A percentile compares a stretch with the other conserved stretches of the same genome.
phyloP scores from a whole-genome alignment of 2,329 filamentous ascomycete genomes.

The Cercospora sp. region DNA sequence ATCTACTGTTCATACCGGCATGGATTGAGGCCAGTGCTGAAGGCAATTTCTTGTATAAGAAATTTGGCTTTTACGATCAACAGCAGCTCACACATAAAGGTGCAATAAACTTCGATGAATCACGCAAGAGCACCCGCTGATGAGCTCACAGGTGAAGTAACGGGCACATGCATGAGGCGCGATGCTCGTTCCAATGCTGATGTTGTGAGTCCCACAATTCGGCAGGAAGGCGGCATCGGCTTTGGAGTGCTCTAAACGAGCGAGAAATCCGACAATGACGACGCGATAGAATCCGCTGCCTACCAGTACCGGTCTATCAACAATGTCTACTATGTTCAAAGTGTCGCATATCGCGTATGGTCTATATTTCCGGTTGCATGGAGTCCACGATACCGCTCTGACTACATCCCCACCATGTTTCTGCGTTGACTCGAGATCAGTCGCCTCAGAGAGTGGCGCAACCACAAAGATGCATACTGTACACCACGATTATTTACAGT shows the following conservation, averaged over 20 bases:
- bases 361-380: neutral
- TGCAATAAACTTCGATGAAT: neutral
- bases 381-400: neutral
- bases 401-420: neutral
- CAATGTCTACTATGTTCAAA: neutral
- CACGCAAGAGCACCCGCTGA: neutral
- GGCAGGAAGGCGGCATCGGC: neutral
- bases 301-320: neutral
- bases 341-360: neutral
- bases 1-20: conserved; percentile 35
- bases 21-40: conserved; percentile 35
- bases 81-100: conserved; percentile 11
- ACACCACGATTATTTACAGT: neutral
- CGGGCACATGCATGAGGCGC: conserved; percentile 11
- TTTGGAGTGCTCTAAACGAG: conserved; percentile 1
- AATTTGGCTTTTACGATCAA: conserved; percentile 30
- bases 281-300: neutral
- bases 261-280: neutral
- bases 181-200: neutral
- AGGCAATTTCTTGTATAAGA: conserved; percentile 34
- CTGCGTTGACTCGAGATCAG: neutral
- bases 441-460: neutral
- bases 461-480: neutral
- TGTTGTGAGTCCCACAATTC: neutral
- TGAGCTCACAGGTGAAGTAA: neutral